Evolutionary conservation across 495 filamentous ascomycete genomes (phyloP), one percentile per base, ranked within the genome.

Genomic region (Penicillium roqueforti): DNA sequence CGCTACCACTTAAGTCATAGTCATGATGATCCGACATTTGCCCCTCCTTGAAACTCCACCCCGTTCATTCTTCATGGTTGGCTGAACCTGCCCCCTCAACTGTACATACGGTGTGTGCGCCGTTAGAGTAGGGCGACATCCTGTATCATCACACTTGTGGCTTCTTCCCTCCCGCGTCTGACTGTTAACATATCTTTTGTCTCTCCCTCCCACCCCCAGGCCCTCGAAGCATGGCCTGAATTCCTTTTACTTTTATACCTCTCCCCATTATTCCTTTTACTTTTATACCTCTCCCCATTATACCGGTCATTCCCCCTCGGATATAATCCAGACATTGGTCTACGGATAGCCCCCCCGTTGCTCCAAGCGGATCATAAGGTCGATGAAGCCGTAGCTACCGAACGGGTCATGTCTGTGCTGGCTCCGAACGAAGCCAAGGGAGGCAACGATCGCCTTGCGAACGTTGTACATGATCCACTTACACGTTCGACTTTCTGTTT

Each of bases 1-100:
- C 45, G 46, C 50, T 56, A 47, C 62, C 62, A 59, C 56, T 62
- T 65, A 49, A 23, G 62, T 65, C 59, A 60, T 59, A 55, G 56
- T 64, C 13, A 23, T 18, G 62, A 60, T 63, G 62, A 65, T 65
- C 62, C 54, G 55, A 62, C 62, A 54, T 47, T 62, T 46, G 47
- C 38, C 53, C 49, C 53, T 42, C 53, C 47, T 28, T 42, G 34
- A 29, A 23, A 44, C 58, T 53, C 43, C 53, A 50, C 47, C 32
- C 43, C 43, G 43, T 46, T 46, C 32, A 19, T 46, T 46, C 26
- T 46, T 43, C 26, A 29, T n/a, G n/a, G n/a, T n/a, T 25, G 22
- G 18, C 20, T 42, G 19, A 42, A 9, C 20, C 10, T 5, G 3
- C 6, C 10, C 16, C 38, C 6, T 40, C 18, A 40, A 19, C 38